phyloP scores from a whole-genome alignment of 2,329 filamentous ascomycete species.

The Colletotrichum melonis region DNA sequence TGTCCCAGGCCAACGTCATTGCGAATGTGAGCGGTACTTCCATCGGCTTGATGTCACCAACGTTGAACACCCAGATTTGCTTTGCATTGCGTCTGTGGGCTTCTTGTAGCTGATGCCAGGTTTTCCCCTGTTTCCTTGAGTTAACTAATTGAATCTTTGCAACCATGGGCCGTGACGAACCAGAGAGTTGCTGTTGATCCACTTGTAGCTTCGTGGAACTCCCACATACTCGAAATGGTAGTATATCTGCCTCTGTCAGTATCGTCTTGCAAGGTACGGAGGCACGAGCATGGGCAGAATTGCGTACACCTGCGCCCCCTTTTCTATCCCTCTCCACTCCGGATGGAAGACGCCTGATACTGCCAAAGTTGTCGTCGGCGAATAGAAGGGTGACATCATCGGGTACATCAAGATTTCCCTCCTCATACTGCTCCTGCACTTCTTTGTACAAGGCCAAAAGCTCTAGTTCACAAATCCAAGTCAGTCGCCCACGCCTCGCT shows the following conservation, averaged over 20 bases:
- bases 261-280: conserved; percentile 25
- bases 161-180: conserved; percentile 41
- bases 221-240: conserved; percentile 74
- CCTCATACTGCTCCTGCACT: conserved; percentile 71
- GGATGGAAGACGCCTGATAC: conserved; percentile 67
- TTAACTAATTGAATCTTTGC: rapidly evolving
- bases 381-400: conserved; percentile 73
- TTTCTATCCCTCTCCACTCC: conserved; percentile 61
- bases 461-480: conserved; percentile 49
- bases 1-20: conserved; percentile 68
- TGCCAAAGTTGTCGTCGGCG: conserved; percentile 72
- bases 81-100: conserved; percentile 60
- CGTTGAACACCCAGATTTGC: conserved; percentile 72
- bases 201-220: conserved; percentile 68
- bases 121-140: conserved; percentile 44
- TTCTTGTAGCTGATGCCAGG: conserved; percentile 64
- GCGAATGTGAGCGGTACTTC: conserved; percentile 67
- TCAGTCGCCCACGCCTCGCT: neutral
- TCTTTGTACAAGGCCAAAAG: conserved; percentile 76
- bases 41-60: conserved; percentile 70
- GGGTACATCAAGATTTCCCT: conserved; percentile 64
- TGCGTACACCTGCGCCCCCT: conserved; percentile 66
- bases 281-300: rapidly evolving
- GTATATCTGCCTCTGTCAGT: conserved; percentile 46
- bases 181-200: conserved; percentile 71